Conservation (phyloP, 2,329 filamentous ascomycete genomes). For the Monilinia fructicola region DNA sequence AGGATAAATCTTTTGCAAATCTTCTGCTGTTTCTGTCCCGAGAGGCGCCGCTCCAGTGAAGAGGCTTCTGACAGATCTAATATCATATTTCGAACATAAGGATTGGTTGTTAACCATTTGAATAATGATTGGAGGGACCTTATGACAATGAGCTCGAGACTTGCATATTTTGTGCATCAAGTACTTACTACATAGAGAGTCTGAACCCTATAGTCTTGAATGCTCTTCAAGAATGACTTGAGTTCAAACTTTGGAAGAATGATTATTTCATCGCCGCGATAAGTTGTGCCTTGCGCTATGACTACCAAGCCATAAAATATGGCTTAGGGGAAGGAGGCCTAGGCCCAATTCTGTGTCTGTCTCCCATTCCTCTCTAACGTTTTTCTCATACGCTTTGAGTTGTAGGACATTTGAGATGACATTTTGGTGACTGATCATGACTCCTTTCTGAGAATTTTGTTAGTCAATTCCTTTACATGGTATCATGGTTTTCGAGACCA, state of each 20-base stretch:
- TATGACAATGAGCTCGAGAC: neutral
- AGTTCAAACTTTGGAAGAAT: conserved; percentile 77
- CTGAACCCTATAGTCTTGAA: conserved; percentile 68
- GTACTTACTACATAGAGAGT: conserved; percentile 63
- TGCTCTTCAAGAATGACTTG: conserved; percentile 58
- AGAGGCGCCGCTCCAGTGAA: conserved; percentile 79
- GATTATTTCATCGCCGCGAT: conserved; percentile 70
- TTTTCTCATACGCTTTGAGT: conserved; percentile 46
- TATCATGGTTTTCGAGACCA: neutral
- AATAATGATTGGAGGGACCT: conserved; percentile 82
- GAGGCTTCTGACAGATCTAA: conserved; percentile 63
- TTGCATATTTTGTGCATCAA: neutral
- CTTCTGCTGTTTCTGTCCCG: conserved; percentile 68
- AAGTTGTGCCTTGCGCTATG: conserved; percentile 63
- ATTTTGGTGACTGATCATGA: conserved; percentile 82
- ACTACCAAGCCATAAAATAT: conserved; percentile 81
- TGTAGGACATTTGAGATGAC: conserved; percentile 69
- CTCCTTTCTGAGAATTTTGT: conserved; percentile 61
- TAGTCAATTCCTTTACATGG: conserved; percentile 38
- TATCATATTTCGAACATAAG: conserved; percentile 64
- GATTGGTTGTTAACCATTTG: conserved; percentile 66
- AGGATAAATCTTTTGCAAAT: conserved; percentile 62
- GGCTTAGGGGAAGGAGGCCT: conserved; percentile 82
- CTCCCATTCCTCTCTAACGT: conserved; percentile 49
- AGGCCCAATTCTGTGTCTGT: conserved; percentile 44